Conservation (phyloP, 371 early-diverging fungal species). For the Syncephalastrum racemosum region DNA sequence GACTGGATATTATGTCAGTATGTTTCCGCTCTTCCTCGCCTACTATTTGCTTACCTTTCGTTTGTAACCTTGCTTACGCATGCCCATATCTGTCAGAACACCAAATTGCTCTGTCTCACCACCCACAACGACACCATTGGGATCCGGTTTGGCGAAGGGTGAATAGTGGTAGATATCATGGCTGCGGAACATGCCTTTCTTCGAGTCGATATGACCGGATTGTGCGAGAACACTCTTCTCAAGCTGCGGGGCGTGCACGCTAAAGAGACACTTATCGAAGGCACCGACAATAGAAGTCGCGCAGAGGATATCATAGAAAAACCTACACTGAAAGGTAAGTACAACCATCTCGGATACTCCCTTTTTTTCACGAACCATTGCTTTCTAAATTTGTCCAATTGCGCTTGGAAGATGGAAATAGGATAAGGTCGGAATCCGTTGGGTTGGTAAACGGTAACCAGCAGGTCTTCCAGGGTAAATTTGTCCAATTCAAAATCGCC, state of each 20-base stretch:
- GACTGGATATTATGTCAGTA: conserved; percentile 39
- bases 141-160: conserved; percentile 45
- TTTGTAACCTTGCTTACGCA: conserved; percentile 49
- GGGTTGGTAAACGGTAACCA: conserved; percentile 78
- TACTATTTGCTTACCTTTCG: conserved; percentile 35
- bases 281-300: conserved; percentile 91
- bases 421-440: conserved; percentile 85
- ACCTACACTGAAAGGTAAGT: conserved; percentile 19
- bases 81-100: conserved; percentile 42
- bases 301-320: conserved; percentile 87
- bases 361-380: conserved; percentile 73
- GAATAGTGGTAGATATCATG: conserved; percentile 52
- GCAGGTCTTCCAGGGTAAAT: conserved; percentile 60
- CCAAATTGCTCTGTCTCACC: conserved; percentile 46
- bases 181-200: conserved; percentile 31
- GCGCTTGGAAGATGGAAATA: conserved; percentile 85
- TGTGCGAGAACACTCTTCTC: conserved; percentile 53
- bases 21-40: background rate
- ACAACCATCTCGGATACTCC: background rate
- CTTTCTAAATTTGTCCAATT: conserved; percentile 78
- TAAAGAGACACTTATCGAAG: conserved; percentile 93
- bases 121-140: conserved; percentile 48
- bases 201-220: conserved; percentile 43
- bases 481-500: conserved; percentile 88
- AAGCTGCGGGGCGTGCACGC: conserved; percentile 82